Evolutionary conservation across 2,329 filamentous ascomycete species (phyloP), one percentile per base, ranked within the genome.

Genomic region (Neonectria faginata): DNA sequence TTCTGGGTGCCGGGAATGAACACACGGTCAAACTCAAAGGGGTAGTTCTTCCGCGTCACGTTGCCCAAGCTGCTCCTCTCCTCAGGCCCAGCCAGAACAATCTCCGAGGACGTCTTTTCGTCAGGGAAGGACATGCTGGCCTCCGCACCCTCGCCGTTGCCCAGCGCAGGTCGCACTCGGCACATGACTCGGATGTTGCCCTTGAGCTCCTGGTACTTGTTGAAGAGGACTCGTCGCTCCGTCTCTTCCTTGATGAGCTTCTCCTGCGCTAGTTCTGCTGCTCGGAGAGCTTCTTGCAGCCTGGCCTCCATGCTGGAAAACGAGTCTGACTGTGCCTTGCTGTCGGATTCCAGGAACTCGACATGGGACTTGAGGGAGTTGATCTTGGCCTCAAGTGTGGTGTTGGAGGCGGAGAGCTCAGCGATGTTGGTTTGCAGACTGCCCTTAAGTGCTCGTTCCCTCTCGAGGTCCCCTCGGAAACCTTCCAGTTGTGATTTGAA

Each of bases 111-210:
- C 27, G 97, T 96, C 64, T 93, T 92, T 16, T 92, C 87, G 39
- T 98, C 83, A 0, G 95, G 94, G 70, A 93, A 97, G 2, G 87
- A 84, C 68, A 98, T 92, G 55, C 88, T 87, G 3, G 95, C 93
- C 12, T 88, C 84, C 25, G 89, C 85, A 7, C 89, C 89, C 62
- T 92, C 90, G 0, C 82, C 78, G 0, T 78, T 71, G 25, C 83
- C 83, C 22, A 92, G 82, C 0, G 91, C 83, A 1, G 96, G 96
- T 44, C 97, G 91, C 29, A 98, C 95, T 76, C 96, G 90, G 76
- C 95, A 98, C 88, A 99, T 99, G 70, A 99, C 96, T 20, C 96
- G 91, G 74, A 99, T 99, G 76, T 99, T 99, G 73, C 96, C 96
- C 79, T 97, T 97, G 64, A 99, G 87, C 76, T 99, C 96, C 77